Base-by-base conservation (phyloP, 768 basidiomycete species). In the Plicaturopsis crispa region DNA sequence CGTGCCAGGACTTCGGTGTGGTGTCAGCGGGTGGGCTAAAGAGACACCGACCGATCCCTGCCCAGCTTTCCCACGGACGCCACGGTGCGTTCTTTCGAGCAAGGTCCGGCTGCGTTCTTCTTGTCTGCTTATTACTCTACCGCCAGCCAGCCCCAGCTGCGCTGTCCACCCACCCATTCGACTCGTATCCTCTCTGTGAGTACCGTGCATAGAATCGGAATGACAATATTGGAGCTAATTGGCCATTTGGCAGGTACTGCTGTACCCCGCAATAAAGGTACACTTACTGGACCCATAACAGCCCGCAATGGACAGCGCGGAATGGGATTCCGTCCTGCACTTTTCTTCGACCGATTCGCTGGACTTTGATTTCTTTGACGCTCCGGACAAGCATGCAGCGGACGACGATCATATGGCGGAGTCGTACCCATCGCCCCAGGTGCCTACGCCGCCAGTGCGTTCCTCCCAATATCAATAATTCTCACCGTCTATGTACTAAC, bases 361-460 rank as follows among this genome's bases (percentile, higher is more conserved):
- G 39, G 58, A 60, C 35, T 46, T 60, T 24, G 60, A 62, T 36
- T 39, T 56, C 37, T 34, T 37, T 28, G 49, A 53, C 47, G 22
- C 32, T 41, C 1, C 60, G 43, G 56, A 72, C 48, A 69, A 68
- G 43, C 56, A 56, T 8, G 51, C 50, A 30, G 59, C 46, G 37
- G 55, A 50, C 42, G 46, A 48, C 41, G 46, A 42, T 39, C 26
- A 33, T 34, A 13, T 46, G 17, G 33, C 33, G 10, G 10, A 34
- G 33, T 16, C 12, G 33, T 13, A 10, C 10, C 33, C 18, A 10
- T 34, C 12, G 23, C 45, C 47, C 28, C 77, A 80, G 48, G 62
- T 79, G 10, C 80, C 81, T 21, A 83, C 81, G 2, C 80, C 80
- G 17, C 81, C 80, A 23, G 79, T 81, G 51, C 43, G 75, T 50